Evolutionary conservation across 345 rosid species (phyloP).

Genomic region (Linum usitatissimum): DNA sequence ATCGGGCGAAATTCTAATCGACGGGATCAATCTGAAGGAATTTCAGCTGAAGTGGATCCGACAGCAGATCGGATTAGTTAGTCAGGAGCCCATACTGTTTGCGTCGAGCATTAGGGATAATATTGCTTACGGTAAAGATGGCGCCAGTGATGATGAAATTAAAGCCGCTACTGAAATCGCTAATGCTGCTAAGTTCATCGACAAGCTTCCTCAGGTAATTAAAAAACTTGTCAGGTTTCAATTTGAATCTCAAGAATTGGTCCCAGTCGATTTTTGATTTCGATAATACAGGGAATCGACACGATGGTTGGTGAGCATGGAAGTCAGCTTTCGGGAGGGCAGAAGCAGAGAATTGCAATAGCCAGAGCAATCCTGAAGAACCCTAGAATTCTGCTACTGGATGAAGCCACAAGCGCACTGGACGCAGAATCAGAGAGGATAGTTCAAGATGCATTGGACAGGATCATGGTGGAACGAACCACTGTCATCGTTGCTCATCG

Average conservation of each 20-base stretch:
- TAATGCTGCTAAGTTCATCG: conserved; percentile 66
- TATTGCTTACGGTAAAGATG: conserved; percentile 65
- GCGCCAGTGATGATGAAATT: conserved; percentile 59
- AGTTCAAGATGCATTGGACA: conserved; percentile 79
- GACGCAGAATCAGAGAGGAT: conserved; percentile 78
- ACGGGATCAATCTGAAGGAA: conserved; percentile 54
- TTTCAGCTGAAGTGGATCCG: conserved; percentile 73
- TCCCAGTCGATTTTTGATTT: too few relatives aligned
- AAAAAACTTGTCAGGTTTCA: too few relatives aligned
- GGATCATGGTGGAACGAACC: conserved; percentile 66
- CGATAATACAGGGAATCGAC: conserved; percentile 73
- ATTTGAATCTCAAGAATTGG: too few relatives aligned
- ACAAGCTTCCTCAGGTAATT: conserved; percentile 68
- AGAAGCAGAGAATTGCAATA: conserved; percentile 85
- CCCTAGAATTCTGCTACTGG: conserved; percentile 62
- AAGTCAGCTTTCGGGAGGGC: conserved; percentile 89
- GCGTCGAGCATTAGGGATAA: conserved; percentile 57
- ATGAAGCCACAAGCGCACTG: conserved; percentile 87
- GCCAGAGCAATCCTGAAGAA: conserved; percentile 82
- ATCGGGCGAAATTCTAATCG: conserved; percentile 54
- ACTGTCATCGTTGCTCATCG: conserved; percentile 82
- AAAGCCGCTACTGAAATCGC: conserved; percentile 61
- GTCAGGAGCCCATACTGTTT: conserved; percentile 80
- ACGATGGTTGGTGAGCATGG: conserved; percentile 94
- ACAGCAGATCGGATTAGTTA: conserved; percentile 62